Percentiles rank a stretch among this genome's conserved stretches.
These are phyloP conservation scores for Beauveria australis DNA, from an alignment of 2,329 filamentous ascomycete species.

Conservation along the genomic window DNA sequence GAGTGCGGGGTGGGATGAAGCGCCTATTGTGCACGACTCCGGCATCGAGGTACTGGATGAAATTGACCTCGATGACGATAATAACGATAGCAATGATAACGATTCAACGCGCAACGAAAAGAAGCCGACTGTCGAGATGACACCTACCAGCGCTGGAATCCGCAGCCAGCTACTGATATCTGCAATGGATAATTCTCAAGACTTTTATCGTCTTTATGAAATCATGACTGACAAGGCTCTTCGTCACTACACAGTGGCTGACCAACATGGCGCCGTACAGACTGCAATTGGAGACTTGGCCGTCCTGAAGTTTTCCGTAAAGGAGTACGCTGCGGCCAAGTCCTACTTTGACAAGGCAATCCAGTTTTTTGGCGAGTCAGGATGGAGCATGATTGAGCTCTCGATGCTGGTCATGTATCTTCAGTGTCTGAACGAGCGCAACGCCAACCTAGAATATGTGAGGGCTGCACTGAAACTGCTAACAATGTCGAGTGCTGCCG, in stretches of 20 bases:
- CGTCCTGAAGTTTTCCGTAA: conserved; percentile 68
- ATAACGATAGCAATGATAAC: conserved; percentile 16
- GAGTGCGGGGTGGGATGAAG: conserved; percentile 65
- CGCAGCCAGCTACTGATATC: conserved; percentile 46
- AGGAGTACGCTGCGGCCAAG: conserved; percentile 66
- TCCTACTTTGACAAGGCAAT: conserved; percentile 71
- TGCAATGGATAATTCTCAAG: conserved; percentile 52
- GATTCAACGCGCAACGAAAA: conserved; percentile 3
- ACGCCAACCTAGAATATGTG: conserved; percentile 71
- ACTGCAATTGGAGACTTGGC: conserved; percentile 77
- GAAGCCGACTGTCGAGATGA: conserved; percentile 8
- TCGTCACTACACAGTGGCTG: conserved; percentile 73
- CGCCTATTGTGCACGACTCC: conserved; percentile 41
- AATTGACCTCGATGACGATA: conserved; percentile 42
- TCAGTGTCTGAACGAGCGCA: conserved; percentile 68
- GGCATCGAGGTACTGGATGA: conserved; percentile 46
- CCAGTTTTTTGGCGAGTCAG: conserved; percentile 66
- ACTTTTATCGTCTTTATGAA: conserved; percentile 62
- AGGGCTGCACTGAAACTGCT: conserved; percentile 66
- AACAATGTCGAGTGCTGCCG: conserved; percentile 52
- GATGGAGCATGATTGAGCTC: conserved; percentile 73
- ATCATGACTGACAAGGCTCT: conserved; percentile 77
- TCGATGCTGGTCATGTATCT: conserved; percentile 82
- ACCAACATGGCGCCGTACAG: conserved; percentile 68
- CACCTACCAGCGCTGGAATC: conserved; percentile 26